Evolutionary conservation across 331 rosid genomes (phyloP).

Genomic region (Rosa hybrid): DNA sequence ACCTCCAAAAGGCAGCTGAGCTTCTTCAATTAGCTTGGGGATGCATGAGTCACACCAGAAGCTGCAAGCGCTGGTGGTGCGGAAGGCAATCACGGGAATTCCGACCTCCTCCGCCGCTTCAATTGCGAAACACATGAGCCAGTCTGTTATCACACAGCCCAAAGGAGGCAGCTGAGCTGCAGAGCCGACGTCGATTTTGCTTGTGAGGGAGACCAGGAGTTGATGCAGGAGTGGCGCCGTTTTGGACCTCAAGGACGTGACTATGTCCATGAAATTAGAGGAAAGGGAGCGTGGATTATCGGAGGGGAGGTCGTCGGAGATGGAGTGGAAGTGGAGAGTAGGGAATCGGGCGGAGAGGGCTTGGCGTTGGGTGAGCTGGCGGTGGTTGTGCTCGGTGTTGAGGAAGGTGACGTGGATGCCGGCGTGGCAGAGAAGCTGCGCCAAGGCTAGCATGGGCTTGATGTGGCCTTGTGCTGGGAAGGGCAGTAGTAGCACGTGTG

Average conservation of each 20-base stretch:
- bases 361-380: constrained; percentile 17
- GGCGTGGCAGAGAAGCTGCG: constrained; percentile 27
- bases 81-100: constrained; percentile 7
- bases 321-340: constrained; percentile 19
- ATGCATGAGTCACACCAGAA: neutral
- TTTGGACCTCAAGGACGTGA: neutral
- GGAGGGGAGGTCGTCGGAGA: constrained; percentile 30
- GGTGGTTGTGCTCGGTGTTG: constrained; percentile 30
- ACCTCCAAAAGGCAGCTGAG: constrained; percentile 12
- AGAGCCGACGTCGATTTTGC: neutral
- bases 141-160: constrained; percentile 11
- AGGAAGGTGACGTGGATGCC: constrained; percentile 39
- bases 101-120: neutral
- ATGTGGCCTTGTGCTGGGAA: constrained; percentile 39
- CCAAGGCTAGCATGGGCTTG: constrained; percentile 40
- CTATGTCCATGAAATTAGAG: neutral
- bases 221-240: constrained; percentile 1
- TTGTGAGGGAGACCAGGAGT: neutral
- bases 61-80: constrained; percentile 14
- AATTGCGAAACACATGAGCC: neutral
- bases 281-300: neutral
- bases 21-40: constrained; percentile 12
- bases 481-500: constrained; percentile 35
- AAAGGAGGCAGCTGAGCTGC: neutral
- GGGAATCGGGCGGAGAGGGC: constrained; percentile 22